Evolutionary conservation across 208 protist species (phyloP), one percentile per base, ranked within the genome.

Genomic region (Leishmania turanica): DNA sequence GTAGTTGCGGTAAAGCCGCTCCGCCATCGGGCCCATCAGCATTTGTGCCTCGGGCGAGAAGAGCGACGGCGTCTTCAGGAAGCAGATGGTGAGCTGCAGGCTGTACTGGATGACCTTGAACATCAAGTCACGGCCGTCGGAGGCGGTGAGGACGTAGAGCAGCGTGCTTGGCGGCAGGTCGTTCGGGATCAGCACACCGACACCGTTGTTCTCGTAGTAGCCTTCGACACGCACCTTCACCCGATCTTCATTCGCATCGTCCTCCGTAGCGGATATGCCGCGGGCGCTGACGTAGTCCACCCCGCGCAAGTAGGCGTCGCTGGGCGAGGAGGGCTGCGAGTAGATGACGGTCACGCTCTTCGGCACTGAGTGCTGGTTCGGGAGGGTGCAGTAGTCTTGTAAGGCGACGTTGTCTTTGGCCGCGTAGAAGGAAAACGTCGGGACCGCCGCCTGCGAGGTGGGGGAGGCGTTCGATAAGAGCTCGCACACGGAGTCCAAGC

Each of bases 81-180:
- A 81, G 79, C 92, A 96, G 62, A 97, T 94, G 62, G 89, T 37
- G 24, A 96, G 69, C 76, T 95, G 91, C 86, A 96, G 83, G 34
- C 42, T 88, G 89, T 95, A 97, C 85, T 97, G 94, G 6, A 93
- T 83, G 64, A 84, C 82, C 81, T 97, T 97, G 84, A 97, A 97
- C 68, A 96, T 84, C 64, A 89, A 82, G 64, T 97, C 94, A 24
- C 94, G 89, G 6, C 94, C 94, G 51, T 97, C 94, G 17, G 91
- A 96, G 40, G 94, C 91, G 58, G 94, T 97, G 5, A 97, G 78
- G 31, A 97, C 91, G 84, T 97, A 97, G 4, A 97, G 87, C 54
- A 97, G 68, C 62, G 91, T 95, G 78, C 91, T 95, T 2, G 87
- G 88, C 19, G 94, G 94, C 64, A 97, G 83, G 62, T 97, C 94